Evolutionary conservation across 768 basidiomycete genomes (phyloP), one percentile per base, ranked within the genome.

Genomic region (Leccinellum luteum): DNA sequence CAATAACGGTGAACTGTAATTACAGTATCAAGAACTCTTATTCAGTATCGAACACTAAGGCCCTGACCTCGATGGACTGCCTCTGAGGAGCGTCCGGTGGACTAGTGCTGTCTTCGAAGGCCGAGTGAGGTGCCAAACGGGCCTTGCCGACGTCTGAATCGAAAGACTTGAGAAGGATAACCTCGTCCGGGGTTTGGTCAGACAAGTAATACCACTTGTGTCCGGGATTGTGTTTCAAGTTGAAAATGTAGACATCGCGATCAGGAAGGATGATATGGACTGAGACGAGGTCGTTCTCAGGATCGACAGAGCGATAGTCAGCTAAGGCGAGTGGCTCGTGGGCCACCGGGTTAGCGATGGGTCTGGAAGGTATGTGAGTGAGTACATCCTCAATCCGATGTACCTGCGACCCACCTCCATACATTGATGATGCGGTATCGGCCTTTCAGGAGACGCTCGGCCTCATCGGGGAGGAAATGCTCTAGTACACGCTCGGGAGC

Each of bases 341-440:
- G 27, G 70, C 70, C 35, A 74, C 77, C 10, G 74, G 61, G 60
- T 79, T 63, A 43, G 41, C 66, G 52, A 79, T 78, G 5, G 78
- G 78, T 27, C 66, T 69, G 27, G 7, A 48, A 28, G 27, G 28
- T 13, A 13, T 6, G 31, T 65, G 38, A n/a, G n/a, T n/a, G n/a
- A 60, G 56, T 8, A 28, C 13, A 34, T 34, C 32, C 32, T 34
- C 6, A 6, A 34, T 8, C 31, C 17, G 17, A 12, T 27, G 34
- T 3, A 31, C 3, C 13, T 19, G 13, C 14, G 6, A 1, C 10
- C n/a, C 9, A 68, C 61, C 79, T 75, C 79, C 79, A 79, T 48
- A 79, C 74, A 59, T 80, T 80, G 64, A 80, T 77, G 62, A 79
- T 77, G 50, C 74, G 76, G 30, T 73, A 69, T 51, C 78, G 76